Conservation (phyloP, 495 filamentous ascomycete genomes). For the Durotheca rogersii region DNA sequence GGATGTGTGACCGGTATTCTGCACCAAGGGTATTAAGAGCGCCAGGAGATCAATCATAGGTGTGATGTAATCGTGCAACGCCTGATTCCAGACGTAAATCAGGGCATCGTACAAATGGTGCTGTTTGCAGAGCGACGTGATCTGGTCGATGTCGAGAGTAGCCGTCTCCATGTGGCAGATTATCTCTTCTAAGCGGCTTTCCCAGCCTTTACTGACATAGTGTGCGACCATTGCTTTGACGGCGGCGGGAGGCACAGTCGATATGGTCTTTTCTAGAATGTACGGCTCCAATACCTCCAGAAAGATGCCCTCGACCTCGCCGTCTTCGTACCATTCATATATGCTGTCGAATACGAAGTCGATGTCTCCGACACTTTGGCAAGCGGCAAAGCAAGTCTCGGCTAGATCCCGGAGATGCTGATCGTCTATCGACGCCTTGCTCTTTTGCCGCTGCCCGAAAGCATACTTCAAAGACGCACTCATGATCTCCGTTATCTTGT, state of each 20-base stretch:
- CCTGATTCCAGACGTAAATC: constrained; percentile 96
- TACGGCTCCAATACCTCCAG: constrained; percentile 83
- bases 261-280: constrained; percentile 75
- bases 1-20: constrained; percentile 49
- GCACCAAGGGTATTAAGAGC: constrained; percentile 62
- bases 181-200: constrained; percentile 84
- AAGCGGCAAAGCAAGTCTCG: constrained; percentile 78
- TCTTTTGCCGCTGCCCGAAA: constrained; percentile 62
- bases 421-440: constrained; percentile 54
- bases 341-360: constrained; percentile 90
- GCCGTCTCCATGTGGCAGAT: constrained; percentile 88
- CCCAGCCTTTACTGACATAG: constrained; percentile 69
- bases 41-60: constrained; percentile 80
- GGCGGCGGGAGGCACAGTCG: constrained; percentile 73
- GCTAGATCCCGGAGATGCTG: constrained; percentile 74
- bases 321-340: constrained; percentile 85
- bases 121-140: constrained; percentile 85
- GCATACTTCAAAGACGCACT: constrained; percentile 88
- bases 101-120: constrained; percentile 91
- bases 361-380: constrained; percentile 68
- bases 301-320: constrained; percentile 69
- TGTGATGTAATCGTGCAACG: constrained; percentile 83
- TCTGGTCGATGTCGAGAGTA: constrained; percentile 92
- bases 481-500: constrained; percentile 92
- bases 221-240: constrained; percentile 83